phyloP scores from a whole-genome alignment of 2,329 filamentous ascomycete species.

The Colletotrichum sp. region DNA sequence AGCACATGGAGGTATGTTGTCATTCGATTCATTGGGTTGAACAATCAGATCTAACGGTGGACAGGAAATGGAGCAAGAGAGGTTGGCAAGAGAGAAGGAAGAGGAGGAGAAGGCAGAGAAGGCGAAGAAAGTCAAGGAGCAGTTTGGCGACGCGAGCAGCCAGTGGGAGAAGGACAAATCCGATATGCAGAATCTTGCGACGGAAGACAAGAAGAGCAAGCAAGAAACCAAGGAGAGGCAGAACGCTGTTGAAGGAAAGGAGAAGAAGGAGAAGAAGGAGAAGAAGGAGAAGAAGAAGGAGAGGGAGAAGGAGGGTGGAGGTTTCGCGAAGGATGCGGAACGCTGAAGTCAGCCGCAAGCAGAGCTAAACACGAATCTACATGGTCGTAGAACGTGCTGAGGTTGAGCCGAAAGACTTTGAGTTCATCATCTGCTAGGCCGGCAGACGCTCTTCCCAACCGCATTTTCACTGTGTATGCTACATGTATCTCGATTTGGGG shows the following conservation, averaged over 20 bases:
- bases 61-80: constrained; percentile 92
- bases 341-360: not conserved
- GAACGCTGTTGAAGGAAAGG: not conserved
- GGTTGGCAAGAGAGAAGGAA: constrained; percentile 78
- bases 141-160: constrained; percentile 76
- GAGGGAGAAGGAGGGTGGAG: not conserved
- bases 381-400: not conserved
- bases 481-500: not conserved
- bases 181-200: constrained; percentile 72
- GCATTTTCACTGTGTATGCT: not conserved
- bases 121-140: constrained; percentile 78
- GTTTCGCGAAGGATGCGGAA: constrained; percentile 1
- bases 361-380: not conserved
- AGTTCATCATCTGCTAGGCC: not conserved
- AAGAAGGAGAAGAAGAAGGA: not conserved
- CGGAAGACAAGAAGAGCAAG: constrained; percentile 53
- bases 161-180: constrained; percentile 94
- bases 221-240: not conserved
- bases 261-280: too few relatives aligned
- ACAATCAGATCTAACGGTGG: constrained; percentile 18
- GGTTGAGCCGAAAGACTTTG: not conserved
- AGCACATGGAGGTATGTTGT: constrained; percentile 82
- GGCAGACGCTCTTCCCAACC: not conserved
- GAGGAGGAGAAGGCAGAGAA: constrained; percentile 76
- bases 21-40: not conserved